These are phyloP conservation scores for Triadica sebifera DNA, from an alignment of 345 rosid genomes.

Conservation along the genomic window DNA sequence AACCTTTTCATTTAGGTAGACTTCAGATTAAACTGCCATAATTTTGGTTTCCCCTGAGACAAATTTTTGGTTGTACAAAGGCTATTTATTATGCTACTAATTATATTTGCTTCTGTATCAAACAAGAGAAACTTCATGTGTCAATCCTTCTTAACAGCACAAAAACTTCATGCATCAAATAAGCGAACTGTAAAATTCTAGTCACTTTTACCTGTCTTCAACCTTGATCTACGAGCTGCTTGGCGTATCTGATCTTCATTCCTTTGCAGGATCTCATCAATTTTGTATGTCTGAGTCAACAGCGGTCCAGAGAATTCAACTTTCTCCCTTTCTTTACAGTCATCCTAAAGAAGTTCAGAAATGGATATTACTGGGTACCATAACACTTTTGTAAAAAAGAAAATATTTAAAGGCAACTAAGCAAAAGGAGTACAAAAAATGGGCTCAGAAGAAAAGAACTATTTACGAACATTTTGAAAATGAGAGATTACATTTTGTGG, in stretches of 20 bases:
- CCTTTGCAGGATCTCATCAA: slow-evolving; percentile 45
- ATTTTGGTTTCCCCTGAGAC: too few relatives aligned
- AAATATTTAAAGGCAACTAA: not conserved
- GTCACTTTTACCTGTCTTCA: slow-evolving; percentile 37
- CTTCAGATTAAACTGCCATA: too few relatives aligned
- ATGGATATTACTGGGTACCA: not conserved
- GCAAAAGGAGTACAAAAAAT: too few relatives aligned
- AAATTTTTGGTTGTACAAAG: too few relatives aligned
- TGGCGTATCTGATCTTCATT: slow-evolving; percentile 55
- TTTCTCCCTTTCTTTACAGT: slow-evolving; percentile 6
- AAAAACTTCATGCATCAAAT: not conserved
- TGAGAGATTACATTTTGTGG: not conserved
- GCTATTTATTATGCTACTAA: too few relatives aligned
- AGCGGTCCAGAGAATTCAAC: slow-evolving; percentile 48
- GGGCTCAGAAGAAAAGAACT: not conserved
- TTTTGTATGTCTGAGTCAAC: slow-evolving; percentile 39
- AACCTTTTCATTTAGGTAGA: too few relatives aligned
- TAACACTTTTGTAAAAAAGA: not conserved
- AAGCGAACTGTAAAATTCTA: not conserved
- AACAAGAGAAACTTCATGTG: not conserved
- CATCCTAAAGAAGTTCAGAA: slow-evolving; percentile 11
- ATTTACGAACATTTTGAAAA: not conserved
- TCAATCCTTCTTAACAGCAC: not conserved
- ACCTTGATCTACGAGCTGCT: slow-evolving; percentile 48
- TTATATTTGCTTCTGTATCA: not conserved